Conservation (phyloP, 2,329 filamentous ascomycete genomes). For the Rhinocladiella similis region DNA sequence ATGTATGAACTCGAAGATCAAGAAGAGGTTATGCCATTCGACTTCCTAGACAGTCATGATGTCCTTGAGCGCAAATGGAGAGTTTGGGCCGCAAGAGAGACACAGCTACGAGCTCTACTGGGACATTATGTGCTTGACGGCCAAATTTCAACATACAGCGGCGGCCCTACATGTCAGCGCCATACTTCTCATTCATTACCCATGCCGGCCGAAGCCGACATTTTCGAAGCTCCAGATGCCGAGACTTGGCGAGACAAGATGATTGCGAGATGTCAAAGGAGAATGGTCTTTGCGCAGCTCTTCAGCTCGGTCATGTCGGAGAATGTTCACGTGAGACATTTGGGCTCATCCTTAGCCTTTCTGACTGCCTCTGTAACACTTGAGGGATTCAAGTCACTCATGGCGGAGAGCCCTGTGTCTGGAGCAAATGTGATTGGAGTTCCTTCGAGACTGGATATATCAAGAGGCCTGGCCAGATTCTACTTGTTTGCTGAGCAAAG, state of each 20-base stretch:
- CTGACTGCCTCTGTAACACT: slow-evolving; percentile 32
- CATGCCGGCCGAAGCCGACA: slow-evolving; percentile 40
- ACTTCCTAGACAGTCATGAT: slow-evolving; percentile 35
- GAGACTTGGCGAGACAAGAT: slow-evolving; percentile 31
- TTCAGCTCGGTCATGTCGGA: slow-evolving; percentile 44
- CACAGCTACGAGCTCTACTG: slow-evolving; percentile 45
- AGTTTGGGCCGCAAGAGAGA: slow-evolving; percentile 45
- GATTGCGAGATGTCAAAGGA: background rate
- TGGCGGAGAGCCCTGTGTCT: slow-evolving; percentile 40
- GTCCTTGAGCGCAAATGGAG: slow-evolving; percentile 41
- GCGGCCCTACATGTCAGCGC: slow-evolving; percentile 42
- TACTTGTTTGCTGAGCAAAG: slow-evolving; percentile 41
- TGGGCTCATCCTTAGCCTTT: slow-evolving; percentile 3
- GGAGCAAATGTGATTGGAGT: slow-evolving; percentile 41
- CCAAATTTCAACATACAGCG: slow-evolving; percentile 44
- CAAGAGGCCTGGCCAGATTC: slow-evolving; percentile 40
- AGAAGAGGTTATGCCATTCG: slow-evolving; percentile 35
- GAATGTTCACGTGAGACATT: slow-evolving; percentile 32
- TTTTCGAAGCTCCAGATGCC: slow-evolving; percentile 41
- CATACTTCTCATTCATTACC: slow-evolving; percentile 45
- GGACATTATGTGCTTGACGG: slow-evolving; percentile 49
- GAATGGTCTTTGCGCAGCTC: slow-evolving; percentile 22
- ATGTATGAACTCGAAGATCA: slow-evolving; percentile 42
- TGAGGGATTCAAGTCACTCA: slow-evolving; percentile 46
- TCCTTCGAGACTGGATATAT: slow-evolving; percentile 40